phyloP scores from a whole-genome alignment of 139 green algal species.

The Coelastrella sp. region DNA sequence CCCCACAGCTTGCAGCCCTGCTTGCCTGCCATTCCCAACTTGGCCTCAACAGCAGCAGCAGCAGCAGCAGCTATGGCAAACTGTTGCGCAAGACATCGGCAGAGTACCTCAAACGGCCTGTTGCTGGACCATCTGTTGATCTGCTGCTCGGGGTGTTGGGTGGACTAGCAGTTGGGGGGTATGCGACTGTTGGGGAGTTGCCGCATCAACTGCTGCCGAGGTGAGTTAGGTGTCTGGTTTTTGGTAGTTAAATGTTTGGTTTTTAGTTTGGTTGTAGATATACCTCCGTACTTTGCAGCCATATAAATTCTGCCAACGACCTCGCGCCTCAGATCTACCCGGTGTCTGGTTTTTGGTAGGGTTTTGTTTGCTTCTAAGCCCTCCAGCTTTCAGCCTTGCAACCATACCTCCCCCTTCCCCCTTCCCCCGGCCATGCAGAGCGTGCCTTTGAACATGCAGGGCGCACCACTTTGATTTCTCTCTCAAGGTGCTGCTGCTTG shows the following conservation, averaged over 20 bases:
- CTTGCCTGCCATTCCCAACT: slow-evolving; percentile 26
- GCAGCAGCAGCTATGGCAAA: not conserved
- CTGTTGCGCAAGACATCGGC: slow-evolving; percentile 25
- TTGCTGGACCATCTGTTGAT: not conserved
- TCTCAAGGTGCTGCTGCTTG: not conserved
- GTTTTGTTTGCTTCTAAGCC: no score
- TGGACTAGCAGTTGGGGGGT: not conserved
- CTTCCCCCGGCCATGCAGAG: no score
- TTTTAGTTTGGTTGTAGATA: not conserved
- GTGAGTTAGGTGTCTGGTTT: not conserved
- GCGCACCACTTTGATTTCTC: not conserved
- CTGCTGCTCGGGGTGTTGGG: slow-evolving; percentile 31
- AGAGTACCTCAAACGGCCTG: slow-evolving; percentile 31
- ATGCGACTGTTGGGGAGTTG: not conserved
- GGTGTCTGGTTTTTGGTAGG: no score
- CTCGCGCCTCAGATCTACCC: no score
- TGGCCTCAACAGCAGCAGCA: slow-evolving; percentile 1
- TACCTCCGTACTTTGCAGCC: no score
- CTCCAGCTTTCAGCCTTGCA: no score
- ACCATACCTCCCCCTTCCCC: no score
- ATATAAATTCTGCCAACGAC: no score
- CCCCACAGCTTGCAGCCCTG: slow-evolving; percentile 5
- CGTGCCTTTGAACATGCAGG: no score
- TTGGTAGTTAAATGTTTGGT: not conserved
- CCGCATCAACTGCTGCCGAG: slow-evolving; percentile 32